Base-by-base conservation (phyloP, 257 asterid species). In the Thymus quinquecostatus region DNA sequence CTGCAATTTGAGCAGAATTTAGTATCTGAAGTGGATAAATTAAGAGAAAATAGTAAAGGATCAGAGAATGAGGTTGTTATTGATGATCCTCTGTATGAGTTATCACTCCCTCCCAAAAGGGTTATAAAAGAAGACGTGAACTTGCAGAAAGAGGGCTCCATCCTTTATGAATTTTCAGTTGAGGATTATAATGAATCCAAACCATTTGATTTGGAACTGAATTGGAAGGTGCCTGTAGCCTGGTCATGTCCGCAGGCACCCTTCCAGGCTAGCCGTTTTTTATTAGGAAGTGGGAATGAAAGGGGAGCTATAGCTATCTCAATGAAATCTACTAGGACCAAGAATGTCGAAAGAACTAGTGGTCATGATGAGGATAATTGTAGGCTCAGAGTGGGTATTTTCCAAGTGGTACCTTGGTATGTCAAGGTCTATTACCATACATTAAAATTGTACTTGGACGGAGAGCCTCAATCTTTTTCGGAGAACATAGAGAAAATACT, bases 331-430 rank as follows among this genome's bases (percentile, higher is more conserved):
- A 78, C 85, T 5, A 60, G 78, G 58, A 75, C 68, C 76, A 85
- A 71, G 73, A 65, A 58, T 64, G 32, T 75, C 28, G 81, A 73
- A 49, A 67, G 66, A 65, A 50, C 77, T 67, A 80, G 61, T 54
- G 83, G 59, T 57, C 47, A 30, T 33, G 75, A 51, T 69, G 91
- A 76, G 62, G 82, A 73, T 53, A 78, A 69, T 74, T 86, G 96
- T 70, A 73, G 72, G 83, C 63, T 84, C 74, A 80, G 90, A 75
- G 89, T 89, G 78, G 87, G 86, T 69, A 63, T 95, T 69, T 95
- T 92, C 81, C 99, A 95, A 80, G 87, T 92, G 77, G 99, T 95
- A 66, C 99, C 98, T 71, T 95, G 97, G 99, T 95, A 95, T 80
- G 97, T 95, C 57, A 95, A 95, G 85, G 97, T 90, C 74, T 95